Evolutionary conservation across 177 flowering plant species (phyloP).

Genomic region (Tripterygium wilfordii): DNA sequence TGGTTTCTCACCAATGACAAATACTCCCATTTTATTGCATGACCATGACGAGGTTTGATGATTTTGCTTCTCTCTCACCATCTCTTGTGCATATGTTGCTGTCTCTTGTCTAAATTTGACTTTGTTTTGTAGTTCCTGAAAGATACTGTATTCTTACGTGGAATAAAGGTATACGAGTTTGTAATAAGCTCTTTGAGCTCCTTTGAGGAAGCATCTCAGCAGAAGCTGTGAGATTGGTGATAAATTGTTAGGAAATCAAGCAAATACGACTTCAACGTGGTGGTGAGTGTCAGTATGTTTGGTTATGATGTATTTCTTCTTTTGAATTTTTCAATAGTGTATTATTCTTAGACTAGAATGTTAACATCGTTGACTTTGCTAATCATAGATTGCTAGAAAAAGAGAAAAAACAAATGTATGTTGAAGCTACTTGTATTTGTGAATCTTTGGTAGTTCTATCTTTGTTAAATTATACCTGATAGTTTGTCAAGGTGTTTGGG

Average conservation of each 20-base stretch:
- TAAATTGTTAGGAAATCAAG: not conserved
- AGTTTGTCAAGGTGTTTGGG: no score
- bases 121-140: conserved; percentile 53
- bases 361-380: no score
- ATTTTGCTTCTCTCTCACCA: not conserved
- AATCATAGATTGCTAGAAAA: no score
- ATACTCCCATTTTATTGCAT: conserved; percentile 90
- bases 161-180: conserved; percentile 77
- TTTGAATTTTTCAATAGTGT: no score
- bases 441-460: no score
- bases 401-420: no score
- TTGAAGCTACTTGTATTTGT: no score
- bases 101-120: conserved; percentile 1
- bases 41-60: conserved; percentile 86
- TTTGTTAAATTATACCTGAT: no score
- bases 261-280: not conserved
- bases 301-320: no score
- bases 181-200: conserved; percentile 70
- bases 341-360: no score
- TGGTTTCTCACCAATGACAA: conserved; percentile 91
- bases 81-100: not conserved
- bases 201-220: conserved; percentile 33
- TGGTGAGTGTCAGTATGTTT: not conserved
- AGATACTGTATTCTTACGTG: conserved; percentile 61
- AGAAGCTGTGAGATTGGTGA: conserved; percentile 2